Conservation (phyloP, 2,329 filamentous ascomycete genomes). For the Stachybotrys chartarum region DNA sequence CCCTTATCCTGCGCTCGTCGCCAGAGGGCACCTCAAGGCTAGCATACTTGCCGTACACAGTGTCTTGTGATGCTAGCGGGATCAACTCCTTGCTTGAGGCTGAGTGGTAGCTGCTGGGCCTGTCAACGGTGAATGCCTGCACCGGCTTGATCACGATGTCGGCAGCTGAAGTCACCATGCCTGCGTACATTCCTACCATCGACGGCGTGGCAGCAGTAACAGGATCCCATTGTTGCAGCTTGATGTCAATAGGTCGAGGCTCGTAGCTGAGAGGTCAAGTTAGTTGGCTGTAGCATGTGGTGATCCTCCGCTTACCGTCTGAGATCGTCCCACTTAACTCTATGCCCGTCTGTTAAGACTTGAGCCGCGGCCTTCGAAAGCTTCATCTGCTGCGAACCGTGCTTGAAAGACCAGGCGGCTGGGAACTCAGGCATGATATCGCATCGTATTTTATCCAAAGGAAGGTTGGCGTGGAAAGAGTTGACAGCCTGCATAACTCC, state of each 20-base stretch:
- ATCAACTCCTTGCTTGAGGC: too few species aligned
- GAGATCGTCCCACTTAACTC: neutral
- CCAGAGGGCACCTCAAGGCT: too few species aligned
- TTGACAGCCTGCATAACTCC: neutral
- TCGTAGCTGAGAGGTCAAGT: neutral
- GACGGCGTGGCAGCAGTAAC: neutral
- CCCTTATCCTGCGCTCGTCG: too few species aligned
- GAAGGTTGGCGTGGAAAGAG: neutral
- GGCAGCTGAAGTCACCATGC: too few species aligned
- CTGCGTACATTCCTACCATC: too few species aligned
- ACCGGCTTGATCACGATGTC: neutral
- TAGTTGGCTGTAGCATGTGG: neutral
- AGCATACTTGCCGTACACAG: too few species aligned
- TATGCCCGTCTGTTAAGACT: neutral
- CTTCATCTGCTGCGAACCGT: neutral
- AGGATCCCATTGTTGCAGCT: neutral
- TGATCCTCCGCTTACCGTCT: neutral
- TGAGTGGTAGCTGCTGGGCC: too few species aligned
- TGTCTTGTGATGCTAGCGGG: too few species aligned
- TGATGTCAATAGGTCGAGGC: neutral
- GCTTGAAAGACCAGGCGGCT: neutral
- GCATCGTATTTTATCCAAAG: neutral
- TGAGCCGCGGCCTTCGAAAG: neutral
- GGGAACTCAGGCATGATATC: neutral
- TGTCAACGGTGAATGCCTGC: too few species aligned